phyloP scores from a whole-genome alignment of 2,329 filamentous ascomycete species.

The Alternaria rosae region DNA sequence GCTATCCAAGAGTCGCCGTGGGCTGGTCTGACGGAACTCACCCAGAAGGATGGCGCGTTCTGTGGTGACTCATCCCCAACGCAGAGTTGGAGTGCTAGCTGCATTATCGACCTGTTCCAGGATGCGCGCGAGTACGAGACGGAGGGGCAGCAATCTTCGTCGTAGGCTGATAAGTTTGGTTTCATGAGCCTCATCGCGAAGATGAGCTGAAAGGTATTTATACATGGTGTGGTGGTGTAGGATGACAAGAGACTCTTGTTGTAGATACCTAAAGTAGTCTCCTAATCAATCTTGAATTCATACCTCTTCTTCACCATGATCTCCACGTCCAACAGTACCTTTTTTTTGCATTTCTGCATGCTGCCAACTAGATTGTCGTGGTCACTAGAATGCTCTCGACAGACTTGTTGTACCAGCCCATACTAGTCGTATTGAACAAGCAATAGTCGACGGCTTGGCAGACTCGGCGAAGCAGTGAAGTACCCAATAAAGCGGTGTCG shows the following conservation, averaged over 20 bases:
- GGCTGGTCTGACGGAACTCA: constrained; percentile 92
- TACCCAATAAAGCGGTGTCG: too few relatives aligned
- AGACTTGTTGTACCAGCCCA: too few relatives aligned
- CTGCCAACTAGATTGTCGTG: neutral
- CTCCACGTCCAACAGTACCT: neutral
- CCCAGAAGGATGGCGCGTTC: constrained; percentile 83
- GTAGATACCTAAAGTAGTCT: neutral
- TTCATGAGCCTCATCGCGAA: neutral
- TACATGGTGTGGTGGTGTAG: neutral
- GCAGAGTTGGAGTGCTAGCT: constrained; percentile 95
- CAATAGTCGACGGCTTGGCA: too few relatives aligned
- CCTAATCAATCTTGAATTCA: neutral
- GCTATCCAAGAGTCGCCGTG: constrained; percentile 81
- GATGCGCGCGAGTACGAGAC: constrained; percentile 66
- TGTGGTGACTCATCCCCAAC: constrained; percentile 95
- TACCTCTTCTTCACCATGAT: neutral
- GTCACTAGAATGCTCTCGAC: neutral
- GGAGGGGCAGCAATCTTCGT: neutral
- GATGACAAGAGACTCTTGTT: neutral
- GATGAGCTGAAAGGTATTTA: neutral
- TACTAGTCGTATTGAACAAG: too few relatives aligned
- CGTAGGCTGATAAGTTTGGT: constrained; percentile 2
- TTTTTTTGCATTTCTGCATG: neutral
- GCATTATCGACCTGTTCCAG: constrained; percentile 94
- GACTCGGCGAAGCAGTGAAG: too few relatives aligned